Base-by-base conservation (phyloP, 257 asterid genomes). In the Marsdenia floribunda region DNA sequence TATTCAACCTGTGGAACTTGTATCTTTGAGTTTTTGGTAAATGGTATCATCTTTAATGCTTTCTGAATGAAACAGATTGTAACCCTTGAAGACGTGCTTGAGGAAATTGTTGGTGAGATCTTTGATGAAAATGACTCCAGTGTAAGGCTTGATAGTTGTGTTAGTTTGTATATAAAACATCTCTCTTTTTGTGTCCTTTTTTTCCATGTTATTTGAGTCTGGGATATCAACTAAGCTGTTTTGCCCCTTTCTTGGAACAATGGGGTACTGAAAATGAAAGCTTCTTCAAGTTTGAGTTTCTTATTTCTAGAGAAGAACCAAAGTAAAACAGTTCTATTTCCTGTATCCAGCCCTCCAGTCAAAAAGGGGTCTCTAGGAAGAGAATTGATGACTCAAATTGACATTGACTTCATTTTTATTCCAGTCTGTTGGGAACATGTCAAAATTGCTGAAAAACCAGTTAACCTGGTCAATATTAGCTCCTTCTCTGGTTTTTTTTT, bases 61-160 rank as follows among this genome's bases (percentile, higher is more conserved):
- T 81, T 24, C 46, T 81, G 73, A 68, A 70, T 61, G 60, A 61
- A 68, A 78, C 96, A 95, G 99, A 83, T 95, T 59, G 99, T 95
- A 66, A 95, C 99, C 75, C 98, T 95, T 80, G 99, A 95, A 84
- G 98, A 95, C 29, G 98, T 95, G 85, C 98, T 95, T 77, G 99
- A 92, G 83, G 99, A 95, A 85, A 95, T 95, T 78, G 99, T 95
- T 83, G 99, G 99, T 81, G 99, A 95, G 84, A 92, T 95, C 76
- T 92, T 92, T 79, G 99, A 95, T 21, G 99, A 95, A 88, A 92
- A 95, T 71, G 99, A 95, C 82, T 95, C 99, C 15, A 92, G 89
- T 84, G 99, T 92, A 88, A 84, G 93, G 44, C 72, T 76, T 67
- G 19, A 63, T 76, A 46, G 53, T 55, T 55, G 61, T 6, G 26